Percentiles rank a stretch among this genome's conserved stretches.
Conservation (phyloP, 352 stramenopile species). For the Elongisporangium senticosum region DNA sequence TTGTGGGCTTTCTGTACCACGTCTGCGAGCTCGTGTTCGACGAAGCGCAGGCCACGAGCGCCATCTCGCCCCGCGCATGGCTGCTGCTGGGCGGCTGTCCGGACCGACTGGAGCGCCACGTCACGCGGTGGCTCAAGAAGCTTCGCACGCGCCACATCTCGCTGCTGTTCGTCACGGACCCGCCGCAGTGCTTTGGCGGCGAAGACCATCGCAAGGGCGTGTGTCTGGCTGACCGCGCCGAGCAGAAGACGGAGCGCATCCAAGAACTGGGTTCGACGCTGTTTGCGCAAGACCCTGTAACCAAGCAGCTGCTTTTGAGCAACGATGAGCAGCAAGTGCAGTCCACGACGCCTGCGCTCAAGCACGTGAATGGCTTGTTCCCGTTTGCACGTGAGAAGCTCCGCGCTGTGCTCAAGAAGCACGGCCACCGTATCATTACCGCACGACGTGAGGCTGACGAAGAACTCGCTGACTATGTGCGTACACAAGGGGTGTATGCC, state of each 20-base stretch:
- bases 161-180: slow-evolving; percentile 70
- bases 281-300: slow-evolving; percentile 8
- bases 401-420: slow-evolving; percentile 44
- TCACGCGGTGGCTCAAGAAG: slow-evolving; percentile 42
- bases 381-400: slow-evolving; percentile 72
- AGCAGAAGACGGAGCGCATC: slow-evolving; percentile 50
- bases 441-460: slow-evolving; percentile 71
- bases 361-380: slow-evolving; percentile 66
- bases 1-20: slow-evolving; percentile 73
- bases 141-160: slow-evolving; percentile 35
- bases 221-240: slow-evolving; percentile 43
- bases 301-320: not conserved
- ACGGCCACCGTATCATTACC: slow-evolving; percentile 41
- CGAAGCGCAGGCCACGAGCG: slow-evolving; percentile 20
- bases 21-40: slow-evolving; percentile 53
- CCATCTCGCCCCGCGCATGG: slow-evolving; percentile 34
- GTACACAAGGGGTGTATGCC: slow-evolving; percentile 40
- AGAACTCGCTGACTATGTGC: slow-evolving; percentile 61
- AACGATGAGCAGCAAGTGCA: slow-evolving; percentile 7
- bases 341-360: slow-evolving; percentile 24
- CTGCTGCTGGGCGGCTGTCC: slow-evolving; percentile 59
- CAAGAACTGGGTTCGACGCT: slow-evolving; percentile 27
- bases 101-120: slow-evolving; percentile 30
- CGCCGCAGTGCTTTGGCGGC: slow-evolving; percentile 69
- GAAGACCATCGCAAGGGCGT: slow-evolving; percentile 58